A percentile compares a stretch with the other conserved stretches of the same genome.
phyloP scores from a whole-genome alignment of 208 protist species.

The Leishmania gerbilli region DNA sequence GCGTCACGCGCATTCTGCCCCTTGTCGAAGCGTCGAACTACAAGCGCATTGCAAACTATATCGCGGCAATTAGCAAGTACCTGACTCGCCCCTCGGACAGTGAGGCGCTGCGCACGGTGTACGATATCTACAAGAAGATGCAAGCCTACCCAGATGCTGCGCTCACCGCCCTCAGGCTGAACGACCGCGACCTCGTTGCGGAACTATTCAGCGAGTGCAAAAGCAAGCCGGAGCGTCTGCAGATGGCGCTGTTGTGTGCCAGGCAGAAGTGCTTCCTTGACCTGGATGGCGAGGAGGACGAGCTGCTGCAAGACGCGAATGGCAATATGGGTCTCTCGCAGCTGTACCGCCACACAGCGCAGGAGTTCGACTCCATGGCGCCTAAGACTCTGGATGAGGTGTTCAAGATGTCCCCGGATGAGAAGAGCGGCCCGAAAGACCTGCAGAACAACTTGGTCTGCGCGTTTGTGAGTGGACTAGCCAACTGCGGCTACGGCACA shows the following conservation, averaged over 20 bases:
- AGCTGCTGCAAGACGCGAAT: constrained; percentile 89
- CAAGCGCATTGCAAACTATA: constrained; percentile 95
- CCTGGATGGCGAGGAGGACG: constrained; percentile 90
- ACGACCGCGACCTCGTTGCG: constrained; percentile 74
- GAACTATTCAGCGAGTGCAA: constrained; percentile 84
- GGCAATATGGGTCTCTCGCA: constrained; percentile 96
- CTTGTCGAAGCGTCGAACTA: constrained; percentile 95
- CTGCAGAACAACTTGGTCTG: constrained; percentile 96
- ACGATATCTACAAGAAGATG: constrained; percentile 94
- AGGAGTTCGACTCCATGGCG: constrained; percentile 96
- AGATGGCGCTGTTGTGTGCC: constrained; percentile 95
- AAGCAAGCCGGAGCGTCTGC: constrained; percentile 64
- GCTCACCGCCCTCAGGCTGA: constrained; percentile 86
- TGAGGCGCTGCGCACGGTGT: constrained; percentile 89
- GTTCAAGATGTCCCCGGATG: constrained; percentile 91
- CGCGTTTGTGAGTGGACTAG: constrained; percentile 97
- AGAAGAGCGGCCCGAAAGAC: constrained; percentile 49
- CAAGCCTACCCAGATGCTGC: constrained; percentile 91
- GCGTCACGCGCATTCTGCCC: constrained; percentile 88
- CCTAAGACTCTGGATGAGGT: constrained; percentile 98
- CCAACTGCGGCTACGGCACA: constrained; percentile 96
- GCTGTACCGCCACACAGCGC: constrained; percentile 94
- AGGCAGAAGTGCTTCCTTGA: constrained; percentile 87
- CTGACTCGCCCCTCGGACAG: constrained; percentile 95
- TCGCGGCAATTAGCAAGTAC: constrained; percentile 93